Evolutionary conservation across 2,329 filamentous ascomycete genomes (phyloP), one percentile per base, ranked within the genome.

Genomic region (Neocatenulostroma microsporum): DNA sequence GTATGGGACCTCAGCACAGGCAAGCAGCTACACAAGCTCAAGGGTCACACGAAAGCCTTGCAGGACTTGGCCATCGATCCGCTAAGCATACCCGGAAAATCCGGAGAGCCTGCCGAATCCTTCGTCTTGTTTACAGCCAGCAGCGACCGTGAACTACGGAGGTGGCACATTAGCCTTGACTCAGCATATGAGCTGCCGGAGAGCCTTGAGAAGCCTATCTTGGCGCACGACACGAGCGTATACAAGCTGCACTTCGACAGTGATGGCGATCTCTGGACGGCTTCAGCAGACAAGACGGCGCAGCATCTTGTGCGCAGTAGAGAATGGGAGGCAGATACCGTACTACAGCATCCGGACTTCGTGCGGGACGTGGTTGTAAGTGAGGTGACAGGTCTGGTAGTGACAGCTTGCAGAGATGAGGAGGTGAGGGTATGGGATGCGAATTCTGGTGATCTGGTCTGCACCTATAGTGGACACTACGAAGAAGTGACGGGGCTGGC

Each of bases 401-500:
- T 94, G 27, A 95, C 91, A 1, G 88, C 83, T 2, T 94, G 91
- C 39, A 73, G 91, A 48, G 86, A 95, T 54, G 91, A 98, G 62
- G 78, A 94, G 51, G 72, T 98, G 40, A 83, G 93, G 51, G 74
- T 96, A 7, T 98, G 89, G 89, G 82, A 94, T 58, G 36, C 47
- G 6, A 36, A 39, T 6, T 50, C 44, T 26, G 57, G 57, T 8
- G 46, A 56, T 15, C 36, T 56, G 42, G 41, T 58, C 2, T 55
- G 54, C 24, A 45, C 46, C 6, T 61, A 59, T 42, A 73, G 76
- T 24, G 91, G 91, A 0, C 91, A 98, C 63, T 96, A 78, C 55
- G 87, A 98, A 55, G 91, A 96, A 61, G 81, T 98, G 11, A 95
- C 86, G 1, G 85, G 81, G 23, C 62, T 96, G 28, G 68, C 82